Conservation (phyloP, 257 asterid species). For the Ophiorrhiza pumila region DNA sequence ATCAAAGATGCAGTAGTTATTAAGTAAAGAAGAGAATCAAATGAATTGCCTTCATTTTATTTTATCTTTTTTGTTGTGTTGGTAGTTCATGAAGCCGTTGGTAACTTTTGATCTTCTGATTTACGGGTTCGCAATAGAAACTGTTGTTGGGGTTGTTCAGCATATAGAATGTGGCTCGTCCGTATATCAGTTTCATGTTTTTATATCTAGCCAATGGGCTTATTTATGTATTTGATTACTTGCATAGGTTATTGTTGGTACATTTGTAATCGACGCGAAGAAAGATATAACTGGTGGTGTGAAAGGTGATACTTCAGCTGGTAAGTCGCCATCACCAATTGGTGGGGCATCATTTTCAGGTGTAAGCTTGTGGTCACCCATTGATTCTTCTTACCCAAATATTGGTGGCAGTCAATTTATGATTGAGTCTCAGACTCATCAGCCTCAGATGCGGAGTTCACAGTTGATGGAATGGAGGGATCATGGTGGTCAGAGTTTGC, state of each 20-base stretch:
- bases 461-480: constrained; percentile 43
- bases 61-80: not conserved
- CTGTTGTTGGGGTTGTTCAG: not conserved
- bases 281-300: constrained; percentile 29
- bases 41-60: not conserved
- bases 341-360: constrained; percentile 37
- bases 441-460: constrained; percentile 27
- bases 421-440: constrained; percentile 29
- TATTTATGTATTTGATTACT: not conserved
- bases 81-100: not conserved
- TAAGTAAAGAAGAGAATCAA: not conserved
- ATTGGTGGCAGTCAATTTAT: constrained; percentile 41
- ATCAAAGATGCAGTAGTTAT: not conserved
- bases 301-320: constrained; percentile 34
- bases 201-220: not conserved
- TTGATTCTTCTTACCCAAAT: constrained; percentile 40
- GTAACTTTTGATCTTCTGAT: not conserved
- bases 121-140: not conserved
- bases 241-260: constrained; percentile 48
- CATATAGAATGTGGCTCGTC: not conserved
- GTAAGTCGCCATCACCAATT: constrained; percentile 39
- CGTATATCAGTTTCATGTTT: not conserved
- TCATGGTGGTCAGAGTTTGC: constrained; percentile 33
- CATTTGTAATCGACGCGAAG: constrained; percentile 44
- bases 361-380: constrained; percentile 39